These are phyloP conservation scores for Penicillium sp. DNA, from an alignment of 2,329 filamentous ascomycete genomes.

Conservation along the genomic window DNA sequence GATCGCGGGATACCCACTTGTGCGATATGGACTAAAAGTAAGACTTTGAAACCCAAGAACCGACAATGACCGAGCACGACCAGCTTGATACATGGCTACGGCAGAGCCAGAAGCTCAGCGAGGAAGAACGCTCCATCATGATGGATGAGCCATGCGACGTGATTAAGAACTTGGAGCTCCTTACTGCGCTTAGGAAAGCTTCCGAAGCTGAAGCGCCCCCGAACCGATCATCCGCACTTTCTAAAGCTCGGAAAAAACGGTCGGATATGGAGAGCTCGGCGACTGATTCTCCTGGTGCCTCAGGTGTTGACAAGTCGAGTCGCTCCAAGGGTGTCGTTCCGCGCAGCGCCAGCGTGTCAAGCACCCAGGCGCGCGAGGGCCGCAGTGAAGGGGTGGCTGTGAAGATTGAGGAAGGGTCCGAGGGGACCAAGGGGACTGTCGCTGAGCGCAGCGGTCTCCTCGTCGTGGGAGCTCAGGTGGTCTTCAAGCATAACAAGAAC, in stretches of 20 bases:
- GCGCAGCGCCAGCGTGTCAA: constrained; percentile 46
- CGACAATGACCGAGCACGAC: constrained; percentile 42
- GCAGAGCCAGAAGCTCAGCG: constrained; percentile 48
- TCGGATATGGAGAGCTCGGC: constrained; percentile 45
- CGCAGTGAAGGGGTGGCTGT: constrained; percentile 39
- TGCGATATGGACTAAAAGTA: constrained; percentile 12
- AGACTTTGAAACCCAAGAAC: constrained; percentile 25
- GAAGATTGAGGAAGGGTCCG: constrained; percentile 45
- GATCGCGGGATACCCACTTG: not conserved
- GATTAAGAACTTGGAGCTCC: constrained; percentile 51
- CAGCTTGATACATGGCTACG: constrained; percentile 48
- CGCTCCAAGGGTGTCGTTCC: constrained; percentile 43
- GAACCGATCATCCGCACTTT: constrained; percentile 37
- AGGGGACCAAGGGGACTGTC: constrained; percentile 43
- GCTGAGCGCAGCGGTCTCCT: constrained; percentile 47
- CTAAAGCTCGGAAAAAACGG: constrained; percentile 49
- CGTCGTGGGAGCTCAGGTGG: constrained; percentile 50
- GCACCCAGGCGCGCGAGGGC: constrained; percentile 39
- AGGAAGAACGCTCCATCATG: constrained; percentile 50
- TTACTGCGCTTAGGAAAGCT: constrained; percentile 50
- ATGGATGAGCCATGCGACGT: constrained; percentile 52
- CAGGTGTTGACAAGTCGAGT: constrained; percentile 44
- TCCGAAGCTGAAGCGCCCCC: constrained; percentile 47
- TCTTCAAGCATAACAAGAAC: constrained; percentile 53
- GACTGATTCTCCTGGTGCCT: constrained; percentile 48